Percentiles rank a stretch among this genome's conserved stretches.
These are phyloP conservation scores for Aspergillus heteromorphus DNA, from an alignment of 495 filamentous ascomycete species.

Conservation along the genomic window DNA sequence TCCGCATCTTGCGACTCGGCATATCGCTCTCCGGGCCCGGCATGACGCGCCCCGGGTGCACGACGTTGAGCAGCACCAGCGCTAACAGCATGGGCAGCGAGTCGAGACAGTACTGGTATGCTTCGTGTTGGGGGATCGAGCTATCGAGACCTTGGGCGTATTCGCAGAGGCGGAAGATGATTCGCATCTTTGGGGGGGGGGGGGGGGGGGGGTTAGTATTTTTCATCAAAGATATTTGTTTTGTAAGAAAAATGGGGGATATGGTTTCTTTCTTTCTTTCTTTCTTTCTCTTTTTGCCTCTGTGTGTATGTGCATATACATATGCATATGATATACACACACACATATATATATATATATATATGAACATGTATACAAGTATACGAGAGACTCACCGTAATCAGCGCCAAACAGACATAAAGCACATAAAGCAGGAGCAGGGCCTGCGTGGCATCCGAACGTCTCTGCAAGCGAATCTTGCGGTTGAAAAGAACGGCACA, in stretches of 20 bases:
- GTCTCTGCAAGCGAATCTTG: slow-evolving; percentile 13
- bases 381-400: slow-evolving; percentile 37
- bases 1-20: slow-evolving; percentile 15
- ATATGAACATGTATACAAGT: too few relatives aligned
- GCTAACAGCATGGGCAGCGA: slow-evolving; percentile 51
- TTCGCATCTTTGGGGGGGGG: slow-evolving; percentile 29
- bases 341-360: too few relatives aligned
- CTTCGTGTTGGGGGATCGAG: slow-evolving; percentile 40
- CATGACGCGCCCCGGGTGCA: slow-evolving; percentile 49
- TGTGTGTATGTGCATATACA: too few relatives aligned
- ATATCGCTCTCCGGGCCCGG: slow-evolving; percentile 33
- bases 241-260: too few relatives aligned
- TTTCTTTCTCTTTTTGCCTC: too few relatives aligned
- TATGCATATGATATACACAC: too few relatives aligned
- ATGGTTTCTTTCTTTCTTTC: too few relatives aligned
- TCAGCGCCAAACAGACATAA: slow-evolving; percentile 35
- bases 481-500: slow-evolving; percentile 40
- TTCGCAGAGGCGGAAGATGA: slow-evolving; percentile 55
- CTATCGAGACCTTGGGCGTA: slow-evolving; percentile 36
- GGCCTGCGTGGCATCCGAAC: slow-evolving; percentile 6
- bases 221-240: too few relatives aligned
- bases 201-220: background rate
- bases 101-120: slow-evolving; percentile 50
- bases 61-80: slow-evolving; percentile 39
- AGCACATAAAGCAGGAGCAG: slow-evolving; percentile 35